phyloP scores from a whole-genome alignment of 257 asterid species.

The Solanum chilense region DNA sequence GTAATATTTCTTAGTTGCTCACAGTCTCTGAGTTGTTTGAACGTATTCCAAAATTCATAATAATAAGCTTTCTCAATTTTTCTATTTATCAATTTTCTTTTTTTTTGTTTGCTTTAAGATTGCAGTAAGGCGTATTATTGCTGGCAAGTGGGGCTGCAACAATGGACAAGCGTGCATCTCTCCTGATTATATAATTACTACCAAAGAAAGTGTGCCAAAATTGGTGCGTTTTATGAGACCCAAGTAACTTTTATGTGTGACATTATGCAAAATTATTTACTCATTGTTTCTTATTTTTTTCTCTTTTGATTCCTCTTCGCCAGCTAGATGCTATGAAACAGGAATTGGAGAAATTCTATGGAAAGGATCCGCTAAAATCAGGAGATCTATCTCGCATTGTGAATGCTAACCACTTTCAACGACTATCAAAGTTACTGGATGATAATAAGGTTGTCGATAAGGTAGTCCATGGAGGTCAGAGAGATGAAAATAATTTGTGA shows the following conservation, averaged over 20 bases:
- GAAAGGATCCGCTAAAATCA: slow-evolving; percentile 66
- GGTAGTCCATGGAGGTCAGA: slow-evolving; percentile 79
- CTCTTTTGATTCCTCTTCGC: slow-evolving; percentile 4
- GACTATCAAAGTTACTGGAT: slow-evolving; percentile 52
- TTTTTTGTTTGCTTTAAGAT: slow-evolving; percentile 28
- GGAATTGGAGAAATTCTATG: slow-evolving; percentile 67
- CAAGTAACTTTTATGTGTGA: neutral
- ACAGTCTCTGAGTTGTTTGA: neutral
- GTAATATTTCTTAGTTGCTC: slow-evolving; percentile 15
- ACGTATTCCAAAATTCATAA: neutral
- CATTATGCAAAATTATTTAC: neutral
- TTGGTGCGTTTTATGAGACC: slow-evolving; percentile 30
- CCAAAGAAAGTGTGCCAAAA: slow-evolving; percentile 51
- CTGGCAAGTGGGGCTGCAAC: slow-evolving; percentile 94
- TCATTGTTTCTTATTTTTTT: neutral
- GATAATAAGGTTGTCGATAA: slow-evolving; percentile 63
- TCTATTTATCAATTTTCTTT: neutral
- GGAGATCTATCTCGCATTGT: slow-evolving; percentile 68
- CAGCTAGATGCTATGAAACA: slow-evolving; percentile 51
- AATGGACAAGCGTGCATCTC: slow-evolving; percentile 87
- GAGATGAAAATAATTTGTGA: slow-evolving; percentile 56
- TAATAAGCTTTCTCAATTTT: neutral
- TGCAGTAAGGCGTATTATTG: slow-evolving; percentile 58
- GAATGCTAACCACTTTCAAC: slow-evolving; percentile 56
- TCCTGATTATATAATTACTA: slow-evolving; percentile 75